phyloP scores from a whole-genome alignment of 2,329 filamentous ascomycete genomes.

The Beauveria caledonica region DNA sequence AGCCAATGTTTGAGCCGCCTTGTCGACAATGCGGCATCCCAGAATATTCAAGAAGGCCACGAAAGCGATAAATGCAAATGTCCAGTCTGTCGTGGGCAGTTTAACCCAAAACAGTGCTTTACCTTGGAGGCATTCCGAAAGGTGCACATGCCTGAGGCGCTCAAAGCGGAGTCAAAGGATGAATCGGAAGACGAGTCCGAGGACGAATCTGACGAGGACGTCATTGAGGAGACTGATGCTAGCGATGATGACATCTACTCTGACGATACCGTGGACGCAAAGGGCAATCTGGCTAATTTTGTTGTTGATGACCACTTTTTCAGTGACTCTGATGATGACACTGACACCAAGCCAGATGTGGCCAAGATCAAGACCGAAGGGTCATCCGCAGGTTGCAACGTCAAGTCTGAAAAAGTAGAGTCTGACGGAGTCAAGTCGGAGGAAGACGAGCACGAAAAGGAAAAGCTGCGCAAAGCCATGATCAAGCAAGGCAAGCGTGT shows the following conservation, averaged over 20 bases:
- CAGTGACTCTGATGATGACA: conserved; percentile 25
- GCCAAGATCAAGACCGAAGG: conserved; percentile 13
- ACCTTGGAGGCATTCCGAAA: conserved; percentile 67
- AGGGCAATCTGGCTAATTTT: conserved; percentile 29
- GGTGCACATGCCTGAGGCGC: conserved; percentile 54
- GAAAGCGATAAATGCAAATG: conserved; percentile 55
- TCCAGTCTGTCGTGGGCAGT: conserved; percentile 62
- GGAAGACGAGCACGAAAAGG: conserved; percentile 21
- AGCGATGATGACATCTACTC: conserved; percentile 22
- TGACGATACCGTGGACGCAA: conserved; percentile 22
- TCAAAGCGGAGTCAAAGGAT: conserved; percentile 29
- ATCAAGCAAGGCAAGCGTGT: conserved; percentile 6
- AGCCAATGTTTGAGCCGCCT: conserved; percentile 66
- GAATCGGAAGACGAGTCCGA: conserved; percentile 23
- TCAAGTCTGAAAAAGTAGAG: conserved; percentile 17
- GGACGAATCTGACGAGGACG: conserved; percentile 18
- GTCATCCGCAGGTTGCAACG: not conserved
- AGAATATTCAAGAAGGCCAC: conserved; percentile 49
- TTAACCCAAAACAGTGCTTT: conserved; percentile 63
- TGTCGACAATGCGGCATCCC: conserved; percentile 48
- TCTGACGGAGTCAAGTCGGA: conserved; percentile 5
- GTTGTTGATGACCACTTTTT: conserved; percentile 24
- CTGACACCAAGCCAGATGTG: conserved; percentile 22
- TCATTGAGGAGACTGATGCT: conserved; percentile 14
- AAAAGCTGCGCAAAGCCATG: conserved; percentile 15